phyloP scores from a whole-genome alignment of 2,329 filamentous ascomycete species.

The Neonectria magnoliae region DNA sequence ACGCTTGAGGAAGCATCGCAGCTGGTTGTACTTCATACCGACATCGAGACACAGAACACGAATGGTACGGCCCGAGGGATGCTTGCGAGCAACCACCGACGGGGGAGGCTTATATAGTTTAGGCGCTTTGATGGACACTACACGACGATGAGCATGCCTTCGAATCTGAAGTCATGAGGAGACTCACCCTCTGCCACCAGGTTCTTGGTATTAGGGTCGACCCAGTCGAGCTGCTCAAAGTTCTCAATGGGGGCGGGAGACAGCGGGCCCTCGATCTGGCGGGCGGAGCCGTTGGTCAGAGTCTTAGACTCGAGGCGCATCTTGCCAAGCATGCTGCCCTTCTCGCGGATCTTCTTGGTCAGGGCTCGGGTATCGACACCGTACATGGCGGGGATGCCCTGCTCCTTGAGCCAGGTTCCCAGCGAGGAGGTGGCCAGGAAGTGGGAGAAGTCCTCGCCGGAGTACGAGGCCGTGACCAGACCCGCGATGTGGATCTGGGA shows the following conservation, averaged over 20 bases:
- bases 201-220: conserved; percentile 91
- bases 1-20: conserved; percentile 89
- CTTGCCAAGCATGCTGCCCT: conserved; percentile 96
- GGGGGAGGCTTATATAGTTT: conserved; percentile 84
- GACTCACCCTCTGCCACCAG: conserved; percentile 91
- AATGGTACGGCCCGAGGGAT: conserved; percentile 86
- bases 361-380: conserved; percentile 93
- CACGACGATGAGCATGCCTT: conserved; percentile 52
- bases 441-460: conserved; percentile 95
- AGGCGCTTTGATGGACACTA: conserved; percentile 89
- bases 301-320: conserved; percentile 75
- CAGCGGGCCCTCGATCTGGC: conserved; percentile 38
- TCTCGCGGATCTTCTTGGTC: conserved; percentile 92
- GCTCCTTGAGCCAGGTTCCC: conserved; percentile 95
- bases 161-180: conserved; percentile 27
- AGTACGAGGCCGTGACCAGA: conserved; percentile 89
- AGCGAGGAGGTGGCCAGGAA: conserved; percentile 90
- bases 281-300: conserved; percentile 55
- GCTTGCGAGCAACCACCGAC: conserved; percentile 76
- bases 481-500: conserved; percentile 93
- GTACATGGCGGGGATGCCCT: conserved; percentile 92
- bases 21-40: conserved; percentile 97
- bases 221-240: conserved; percentile 88
- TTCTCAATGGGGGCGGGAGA: conserved; percentile 47
- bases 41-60: conserved; percentile 95